Evolutionary conservation across 202 grass and related monocot genomes (phyloP).

Genomic region (Musa balbisiana): DNA sequence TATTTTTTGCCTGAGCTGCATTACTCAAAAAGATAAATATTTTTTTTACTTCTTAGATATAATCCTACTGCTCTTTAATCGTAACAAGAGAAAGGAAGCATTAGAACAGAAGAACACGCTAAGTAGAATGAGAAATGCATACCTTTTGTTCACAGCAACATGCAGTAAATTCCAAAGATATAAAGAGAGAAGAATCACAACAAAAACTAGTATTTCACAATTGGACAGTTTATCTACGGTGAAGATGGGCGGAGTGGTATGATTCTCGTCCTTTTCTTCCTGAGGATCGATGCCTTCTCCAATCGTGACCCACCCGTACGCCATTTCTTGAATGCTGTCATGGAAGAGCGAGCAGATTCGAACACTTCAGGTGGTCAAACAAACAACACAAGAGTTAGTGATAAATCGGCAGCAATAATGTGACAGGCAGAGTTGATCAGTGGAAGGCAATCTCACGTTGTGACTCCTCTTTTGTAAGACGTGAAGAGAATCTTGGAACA

Average conservation of each 20-base stretch:
- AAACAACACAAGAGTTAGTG: neutral
- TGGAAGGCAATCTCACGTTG: conserved; percentile 28
- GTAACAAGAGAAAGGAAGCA: too few species aligned
- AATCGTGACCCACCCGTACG: conserved; percentile 50
- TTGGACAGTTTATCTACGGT: conserved; percentile 9
- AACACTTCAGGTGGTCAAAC: conserved; percentile 34
- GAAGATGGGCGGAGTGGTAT: conserved; percentile 30
- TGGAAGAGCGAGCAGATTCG: conserved; percentile 66
- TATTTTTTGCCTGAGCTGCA: too few species aligned
- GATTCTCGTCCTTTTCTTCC: conserved; percentile 70
- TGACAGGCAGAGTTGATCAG: neutral
- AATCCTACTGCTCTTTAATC: too few species aligned
- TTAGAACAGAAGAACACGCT: too few species aligned
- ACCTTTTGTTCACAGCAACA: too few species aligned
- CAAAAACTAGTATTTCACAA: too few species aligned
- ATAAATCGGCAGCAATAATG: neutral
- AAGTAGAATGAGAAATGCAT: too few species aligned
- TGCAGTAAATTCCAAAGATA: too few species aligned
- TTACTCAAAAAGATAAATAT: too few species aligned
- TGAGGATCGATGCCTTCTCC: conserved; percentile 65
- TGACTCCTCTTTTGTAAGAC: conserved; percentile 74
- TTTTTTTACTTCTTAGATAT: too few species aligned
- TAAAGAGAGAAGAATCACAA: too few species aligned
- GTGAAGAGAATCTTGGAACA: conserved; percentile 52
- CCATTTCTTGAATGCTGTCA: conserved; percentile 78